Percentiles rank a stretch among this genome's conserved stretches.
Conservation (phyloP, 805 yeast species). For the Torulaspora franciscae region DNA sequence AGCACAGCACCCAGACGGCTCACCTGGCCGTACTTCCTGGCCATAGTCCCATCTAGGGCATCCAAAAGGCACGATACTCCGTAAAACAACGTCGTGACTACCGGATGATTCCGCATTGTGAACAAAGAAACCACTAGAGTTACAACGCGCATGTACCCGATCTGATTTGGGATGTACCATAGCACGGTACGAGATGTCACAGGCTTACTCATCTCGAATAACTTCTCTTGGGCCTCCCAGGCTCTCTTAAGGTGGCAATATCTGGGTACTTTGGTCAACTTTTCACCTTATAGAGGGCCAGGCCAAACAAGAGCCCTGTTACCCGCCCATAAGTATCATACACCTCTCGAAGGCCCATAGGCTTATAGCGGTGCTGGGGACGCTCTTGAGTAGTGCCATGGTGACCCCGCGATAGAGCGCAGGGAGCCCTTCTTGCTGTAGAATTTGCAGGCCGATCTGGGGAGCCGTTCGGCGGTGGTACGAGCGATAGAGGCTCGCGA, state of each 20-base stretch:
- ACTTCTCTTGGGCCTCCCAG: neutral
- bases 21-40: constrained; percentile 81
- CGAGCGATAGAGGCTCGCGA: constrained; percentile 16
- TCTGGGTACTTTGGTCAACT: neutral
- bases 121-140: constrained; percentile 76
- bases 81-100: constrained; percentile 69
- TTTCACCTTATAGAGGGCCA: neutral
- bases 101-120: constrained; percentile 80
- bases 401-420: constrained; percentile 75
- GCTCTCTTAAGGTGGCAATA: neutral
- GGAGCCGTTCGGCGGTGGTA: constrained; percentile 27
- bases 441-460: constrained; percentile 37
- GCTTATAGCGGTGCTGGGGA: constrained; percentile 69
- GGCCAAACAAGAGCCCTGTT: neutral
- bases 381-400: constrained; percentile 68
- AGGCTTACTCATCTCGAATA: constrained; percentile 1
- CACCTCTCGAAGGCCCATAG: constrained; percentile 56
- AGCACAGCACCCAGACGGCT: constrained; percentile 92
- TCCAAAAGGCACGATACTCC: constrained; percentile 87
- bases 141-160: constrained; percentile 81
- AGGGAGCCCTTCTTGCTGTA: constrained; percentile 51
- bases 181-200: constrained; percentile 54
- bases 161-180: constrained; percentile 81
- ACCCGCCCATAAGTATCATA: constrained; percentile 8
- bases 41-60: constrained; percentile 95